Base-by-base conservation (phyloP, 2,329 filamentous ascomycete genomes). In the Curvularia verruculosa region DNA sequence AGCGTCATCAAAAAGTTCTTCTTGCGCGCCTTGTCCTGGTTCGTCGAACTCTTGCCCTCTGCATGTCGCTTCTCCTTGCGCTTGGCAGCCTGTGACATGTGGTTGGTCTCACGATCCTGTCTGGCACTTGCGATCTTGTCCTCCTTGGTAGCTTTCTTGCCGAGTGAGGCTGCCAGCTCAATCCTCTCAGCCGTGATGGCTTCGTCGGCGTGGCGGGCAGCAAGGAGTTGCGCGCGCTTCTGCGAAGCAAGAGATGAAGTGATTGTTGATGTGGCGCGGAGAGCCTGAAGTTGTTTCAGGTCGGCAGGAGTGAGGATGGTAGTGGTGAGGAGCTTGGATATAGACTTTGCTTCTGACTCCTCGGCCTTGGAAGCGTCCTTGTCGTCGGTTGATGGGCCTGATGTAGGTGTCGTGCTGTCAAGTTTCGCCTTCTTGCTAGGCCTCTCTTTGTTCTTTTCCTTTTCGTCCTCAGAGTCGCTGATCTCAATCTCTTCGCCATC, bases 1-100 rank as follows among this genome's bases (percentile, higher is more conserved):
- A 99, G 80, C 37, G 94, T 98, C 95, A 99, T 99, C 70, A 99
- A 76, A 79, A 99, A 96, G 78, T 99, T 99, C 90, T 99, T 99
- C 84, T 91, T 92, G 67, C 94, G 84, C 40, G 90, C 87, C 86
- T 99, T 99, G 82, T 99, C 95, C 81, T 90, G 91, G 80, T 99
- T 99, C 65, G 94, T 98, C 36, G 92, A 93, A 75, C 91, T 96
- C 87, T 98, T 98, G 71, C 95, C 95, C 79, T 92, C 86, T 1
- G 87, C 84, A 69, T 89, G 87, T 85, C 96, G 96, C 83, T 93
- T 91, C 75, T 91, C 87, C 83, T 92, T 91, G 70, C 90, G 84
- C 73, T 91, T 88, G 15, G 92, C 92, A 63, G 91, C 88, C 52
- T 91, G 95, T 61, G 87, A 90, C 81, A 94, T 92, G 81, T 96